Evolutionary conservation across 805 yeast species (phyloP).

Genomic region (Saturnispora mendoncae): DNA sequence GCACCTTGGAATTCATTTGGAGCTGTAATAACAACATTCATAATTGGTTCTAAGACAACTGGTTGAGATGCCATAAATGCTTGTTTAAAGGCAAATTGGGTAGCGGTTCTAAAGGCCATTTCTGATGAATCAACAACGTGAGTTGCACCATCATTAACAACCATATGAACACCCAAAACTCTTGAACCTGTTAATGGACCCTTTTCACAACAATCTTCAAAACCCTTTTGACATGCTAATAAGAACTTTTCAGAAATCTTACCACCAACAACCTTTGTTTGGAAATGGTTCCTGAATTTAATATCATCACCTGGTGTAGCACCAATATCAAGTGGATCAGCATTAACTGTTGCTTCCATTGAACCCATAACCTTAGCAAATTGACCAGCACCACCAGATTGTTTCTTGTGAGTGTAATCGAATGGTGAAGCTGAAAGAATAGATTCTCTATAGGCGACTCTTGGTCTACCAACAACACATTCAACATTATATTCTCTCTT

Average conservation of each 20-base stretch:
- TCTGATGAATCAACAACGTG: constrained; percentile 97
- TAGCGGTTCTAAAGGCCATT: constrained; percentile 88
- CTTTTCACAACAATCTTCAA: constrained; percentile 87
- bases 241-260: constrained; percentile 92
- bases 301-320: constrained; percentile 24
- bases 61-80: constrained; percentile 82
- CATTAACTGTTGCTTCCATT: constrained; percentile 40
- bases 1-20: constrained; percentile 95
- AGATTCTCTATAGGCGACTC: constrained; percentile 96
- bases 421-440: constrained; percentile 63
- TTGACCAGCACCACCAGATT: constrained; percentile 99
- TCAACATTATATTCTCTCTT: constrained; percentile 94
- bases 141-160: constrained; percentile 92
- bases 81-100: constrained; percentile 84
- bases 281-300: constrained; percentile 55
- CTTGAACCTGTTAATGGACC: constrained; percentile 95
- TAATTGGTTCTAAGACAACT: constrained; percentile 89
- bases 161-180: constrained; percentile 88
- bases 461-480: constrained; percentile 93
- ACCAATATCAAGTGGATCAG: constrained; percentile 38
- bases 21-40: constrained; percentile 87
- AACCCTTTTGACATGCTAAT: constrained; percentile 90
- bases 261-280: constrained; percentile 91
- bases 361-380: constrained; percentile 92
- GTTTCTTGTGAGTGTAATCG: constrained; percentile 95